Base-by-base conservation (phyloP, 2,329 filamentous ascomycete species). In the Acrodontium crateriforme region DNA sequence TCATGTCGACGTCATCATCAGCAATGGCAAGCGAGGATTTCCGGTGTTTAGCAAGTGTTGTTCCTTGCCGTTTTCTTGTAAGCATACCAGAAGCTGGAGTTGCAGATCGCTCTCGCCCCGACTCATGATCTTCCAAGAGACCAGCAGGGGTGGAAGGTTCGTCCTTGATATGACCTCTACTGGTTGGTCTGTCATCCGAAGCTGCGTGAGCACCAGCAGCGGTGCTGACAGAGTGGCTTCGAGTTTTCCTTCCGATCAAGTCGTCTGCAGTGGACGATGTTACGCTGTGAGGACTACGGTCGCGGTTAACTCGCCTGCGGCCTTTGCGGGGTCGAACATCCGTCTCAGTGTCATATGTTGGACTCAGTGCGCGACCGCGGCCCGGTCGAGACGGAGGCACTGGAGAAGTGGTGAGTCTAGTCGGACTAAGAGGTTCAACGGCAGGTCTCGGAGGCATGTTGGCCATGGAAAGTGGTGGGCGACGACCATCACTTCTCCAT, bases 171-270 rank as follows among this genome's bases (percentile, higher is more conserved):
- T 43, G 43, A 22, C 52, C 49, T 15, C 51, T 50, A 17, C 46
- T 45, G 20, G 49, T 42, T 7, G 54, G 55, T 9, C 57, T 55
- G 15, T 50, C 55, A 27, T 59, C 55, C n/a, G 40, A 36, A 9
- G 47, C 40, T 3, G 51, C 48, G 18, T 56, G 32, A 1, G 53
- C 56, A 14, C 61, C 60, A 4, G 54, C 53, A 24, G 60, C 56
- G 2, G 61, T 65, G 9, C 57, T 44, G 24, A 65, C 51, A 9
- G 63, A 66, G 18, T 60, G 60, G 38, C 62, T 65, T 27, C 62
- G 50, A 25, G 61, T 65, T 9, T 58, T 52, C 25, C 53, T 55
- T 33, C 56, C 54, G 15, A 50, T 39, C 10, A 60, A 60, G 4
- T 56, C 56, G 21, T 55, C 59, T 15, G 60, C 52, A 28, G 55